Base-by-base conservation (phyloP, 345 rosid genomes). In the Lagerstroemia speciosa region DNA sequence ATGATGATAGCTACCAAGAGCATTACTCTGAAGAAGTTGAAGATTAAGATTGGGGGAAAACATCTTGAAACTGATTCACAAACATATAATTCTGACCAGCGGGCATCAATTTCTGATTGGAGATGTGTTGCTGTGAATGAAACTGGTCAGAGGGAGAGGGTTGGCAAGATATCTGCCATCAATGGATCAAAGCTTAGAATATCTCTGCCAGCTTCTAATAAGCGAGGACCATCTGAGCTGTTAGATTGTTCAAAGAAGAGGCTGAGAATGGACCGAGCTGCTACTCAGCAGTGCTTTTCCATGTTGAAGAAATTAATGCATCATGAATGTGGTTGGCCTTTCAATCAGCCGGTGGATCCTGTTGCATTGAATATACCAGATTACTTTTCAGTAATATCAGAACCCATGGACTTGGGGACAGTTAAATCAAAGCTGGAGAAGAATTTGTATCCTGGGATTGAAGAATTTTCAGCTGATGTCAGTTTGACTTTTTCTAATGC, bases 381-480 rank as follows among this genome's bases (percentile, higher is more conserved):
- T 78, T 93, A 90, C 73, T 93, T 93, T 75, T 68, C 84, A 40
- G 72, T 93, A 17, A 81, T 93, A 69, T 65, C 79, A 2, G 68
- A 78, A 29, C 98, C 98, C 14, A 93, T 93, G 98, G 98, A 93
- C 82, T 68, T 93, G 55, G 97, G 97, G 45, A 90, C 98, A 10
- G 67, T 93, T 19, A 86, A 78, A 53, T 86, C 74, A 2, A 90
- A 81, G 62, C 78, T 92, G 73, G 75, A 66, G 58, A 87, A 76
- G 68, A 85, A 80, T 62, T 33, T 17, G 30, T 93, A 93, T 66
- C 31, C 2, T 57, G 78, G 67, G 38, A 29, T 68, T 1, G 82
- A 91, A 62, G 98, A 86, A 71, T 90, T 93, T 85, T 96, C 89
- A 26, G 87, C 79, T 41, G 97, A 93, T 85, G 76, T 93, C 19